Evolutionary conservation across 495 filamentous ascomycete genomes (phyloP), one percentile per base, ranked within the genome.

Genomic region (Aspergillus steynii): DNA sequence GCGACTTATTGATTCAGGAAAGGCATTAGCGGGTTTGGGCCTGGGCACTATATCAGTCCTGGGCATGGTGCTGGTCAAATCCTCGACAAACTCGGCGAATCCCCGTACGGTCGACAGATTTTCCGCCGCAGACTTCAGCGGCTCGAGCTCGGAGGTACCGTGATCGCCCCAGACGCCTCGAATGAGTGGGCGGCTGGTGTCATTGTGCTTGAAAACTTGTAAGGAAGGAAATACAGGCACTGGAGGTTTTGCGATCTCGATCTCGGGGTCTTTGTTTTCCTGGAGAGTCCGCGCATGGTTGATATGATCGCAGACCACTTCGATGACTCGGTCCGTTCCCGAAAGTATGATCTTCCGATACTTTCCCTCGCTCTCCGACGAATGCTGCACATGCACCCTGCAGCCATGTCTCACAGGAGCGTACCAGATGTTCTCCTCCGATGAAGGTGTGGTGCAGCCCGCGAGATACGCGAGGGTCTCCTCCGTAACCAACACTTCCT

Each of bases 371-470:
- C 71, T 75, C 50, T 80, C 68, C 0, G 34, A 20, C 15, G 69
- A 47, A 47, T 64, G 61, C 27, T 76, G 32, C 2, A 78, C 68
- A 42, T 74, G 78, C 29, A 81, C 71, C 31, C 68, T 68, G 53
- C 78, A 80, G 29, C 77, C 78, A 58, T 79, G 70, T 12, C 65
- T 71, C 15, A 79, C 49, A 9, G 63, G 57, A 7, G 75, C 57
- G 58, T 70, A 72, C 68, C 68, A 80, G 8, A 80, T 69, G 61
- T 81, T 81, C 58, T 81, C 78, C 48, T 65, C 57, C 48, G 65
- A 47, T 8, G 61, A 59, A 42, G 62, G 65, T 1, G 60, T 58
- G 15, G 68, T 71, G 6, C 68, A 55, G 3, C 78, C 78, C 26
- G 68, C 62, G 29, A 81, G 56, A 25, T 70, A 26, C 1, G 68